Conservation (phyloP, 306 rosid genomes). For the Ormosia semicastrata region DNA sequence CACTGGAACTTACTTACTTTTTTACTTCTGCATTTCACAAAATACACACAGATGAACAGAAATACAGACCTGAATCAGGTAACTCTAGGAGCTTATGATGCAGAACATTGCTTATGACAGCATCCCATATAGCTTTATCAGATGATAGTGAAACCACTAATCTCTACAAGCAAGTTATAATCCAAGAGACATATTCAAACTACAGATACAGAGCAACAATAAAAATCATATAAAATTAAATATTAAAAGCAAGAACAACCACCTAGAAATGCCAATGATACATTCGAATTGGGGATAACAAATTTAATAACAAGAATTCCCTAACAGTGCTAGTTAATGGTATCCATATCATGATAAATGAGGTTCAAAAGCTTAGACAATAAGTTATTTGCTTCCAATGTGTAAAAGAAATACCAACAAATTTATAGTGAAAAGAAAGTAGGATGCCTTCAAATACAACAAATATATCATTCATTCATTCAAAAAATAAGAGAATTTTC, state of each 20-base stretch:
- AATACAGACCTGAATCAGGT: slow-evolving; percentile 47
- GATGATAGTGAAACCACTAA: slow-evolving; percentile 64
- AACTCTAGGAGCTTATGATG: slow-evolving; percentile 44
- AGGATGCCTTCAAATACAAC: background rate
- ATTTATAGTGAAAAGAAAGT: background rate
- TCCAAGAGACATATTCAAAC: slow-evolving; percentile 2
- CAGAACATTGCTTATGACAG: slow-evolving; percentile 48
- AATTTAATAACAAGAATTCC: background rate
- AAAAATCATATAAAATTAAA: background rate
- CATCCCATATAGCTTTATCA: slow-evolving; percentile 71
- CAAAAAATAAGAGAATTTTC: background rate
- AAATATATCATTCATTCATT: background rate
- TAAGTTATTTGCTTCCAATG: background rate
- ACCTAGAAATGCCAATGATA: background rate
- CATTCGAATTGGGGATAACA: background rate
- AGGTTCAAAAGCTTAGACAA: background rate
- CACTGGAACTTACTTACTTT: background rate
- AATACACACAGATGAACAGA: background rate
- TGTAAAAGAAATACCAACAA: background rate
- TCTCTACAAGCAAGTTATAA: slow-evolving; percentile 44
- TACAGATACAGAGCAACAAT: background rate
- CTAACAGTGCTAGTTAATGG: background rate
- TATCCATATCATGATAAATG: background rate
- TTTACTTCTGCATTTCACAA: background rate
- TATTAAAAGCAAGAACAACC: background rate